Evolutionary conservation across 148 eudicot genomes (phyloP), one percentile per base, ranked within the genome.

Genomic region (Camellia granthamiana): DNA sequence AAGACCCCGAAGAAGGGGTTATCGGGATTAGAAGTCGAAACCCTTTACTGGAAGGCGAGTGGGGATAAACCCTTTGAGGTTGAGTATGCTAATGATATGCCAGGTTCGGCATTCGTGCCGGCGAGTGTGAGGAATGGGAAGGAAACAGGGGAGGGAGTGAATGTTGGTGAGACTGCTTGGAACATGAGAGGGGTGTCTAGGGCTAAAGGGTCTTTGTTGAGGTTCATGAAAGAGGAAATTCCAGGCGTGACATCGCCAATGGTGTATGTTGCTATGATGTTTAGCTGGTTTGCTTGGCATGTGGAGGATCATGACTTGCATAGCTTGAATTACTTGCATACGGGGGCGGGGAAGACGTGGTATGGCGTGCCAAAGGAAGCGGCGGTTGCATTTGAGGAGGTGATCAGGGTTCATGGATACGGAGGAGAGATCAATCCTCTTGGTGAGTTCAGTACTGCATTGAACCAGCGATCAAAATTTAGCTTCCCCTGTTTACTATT

Each of bases 221-320:
- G 87, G 94, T 96, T 92, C 62, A 93, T 96, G 99, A 96, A 90
- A 89, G 98, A 92, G 88, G 99, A 96, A 14, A 96, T 96, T 9
- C 95, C 97, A 9, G 99, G 99, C 10, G 99, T 96, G 41, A 96
- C 99, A 1, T 93, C 99, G 21, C 99, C 99, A 1, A 96, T 96
- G 99, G 94, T 96, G 72, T 96, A 96, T 81, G 82, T 93, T 15
- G 93, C 98, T 19, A 96, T 96, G 99, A 72, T 96, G 93, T 96
- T 96, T 85, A 96, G 99, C 75, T 96, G 99, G 99, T 96, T 96
- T 85, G 99, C 99, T 86, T 96, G 99, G 99, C 99, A 96, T 81
- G 98, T 90, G 56, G 99, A 96, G 83, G 99, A 96, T 84, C 99
- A 96, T 87, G 99, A 96, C 59, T 82, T 96, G 85, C 99, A 96